Evolutionary conservation across 2,329 filamentous ascomycete genomes (phyloP).

Genomic region (Fusarium veterinarium): DNA sequence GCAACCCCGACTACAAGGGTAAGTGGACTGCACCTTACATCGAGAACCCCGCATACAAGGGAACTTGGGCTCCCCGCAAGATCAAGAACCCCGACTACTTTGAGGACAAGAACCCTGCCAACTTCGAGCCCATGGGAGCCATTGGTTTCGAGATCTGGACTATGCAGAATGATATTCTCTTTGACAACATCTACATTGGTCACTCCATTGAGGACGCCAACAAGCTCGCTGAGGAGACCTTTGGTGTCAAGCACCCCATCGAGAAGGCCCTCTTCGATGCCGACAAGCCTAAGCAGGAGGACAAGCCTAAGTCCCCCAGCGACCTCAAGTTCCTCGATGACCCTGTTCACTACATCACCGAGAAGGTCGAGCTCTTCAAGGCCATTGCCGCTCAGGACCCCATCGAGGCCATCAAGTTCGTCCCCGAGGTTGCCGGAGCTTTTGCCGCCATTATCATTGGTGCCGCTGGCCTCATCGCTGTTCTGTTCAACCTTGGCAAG

Average conservation of each 20-base stretch:
- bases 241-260: slow-evolving; percentile 84
- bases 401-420: slow-evolving; percentile 84
- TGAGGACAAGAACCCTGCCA: slow-evolving; percentile 95
- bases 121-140: slow-evolving; percentile 98
- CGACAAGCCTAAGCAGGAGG: slow-evolving; percentile 77
- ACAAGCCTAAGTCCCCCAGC: slow-evolving; percentile 74
- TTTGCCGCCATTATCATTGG: slow-evolving; percentile 77
- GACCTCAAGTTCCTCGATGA: slow-evolving; percentile 92
- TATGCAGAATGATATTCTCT: slow-evolving; percentile 98
- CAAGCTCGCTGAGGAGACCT: slow-evolving; percentile 89
- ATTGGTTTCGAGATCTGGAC: slow-evolving; percentile 99
- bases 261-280: slow-evolving; percentile 86
- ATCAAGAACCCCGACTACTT: slow-evolving; percentile 96
- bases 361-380: slow-evolving; percentile 94
- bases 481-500: slow-evolving; percentile 72
- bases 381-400: slow-evolving; percentile 85
- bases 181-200: slow-evolving; percentile 99
- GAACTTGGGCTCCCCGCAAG: slow-evolving; percentile 92
- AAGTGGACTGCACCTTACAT: slow-evolving; percentile 94
- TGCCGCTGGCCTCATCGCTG: slow-evolving; percentile 76
- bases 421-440: slow-evolving; percentile 90
- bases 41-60: slow-evolving; percentile 99
- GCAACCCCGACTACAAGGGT: slow-evolving; percentile 98
- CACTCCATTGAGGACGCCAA: slow-evolving; percentile 94
- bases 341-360: slow-evolving; percentile 86